Base-by-base conservation (phyloP, 2,329 filamentous ascomycete species). In the Hirsutella rhossiliensis region DNA sequence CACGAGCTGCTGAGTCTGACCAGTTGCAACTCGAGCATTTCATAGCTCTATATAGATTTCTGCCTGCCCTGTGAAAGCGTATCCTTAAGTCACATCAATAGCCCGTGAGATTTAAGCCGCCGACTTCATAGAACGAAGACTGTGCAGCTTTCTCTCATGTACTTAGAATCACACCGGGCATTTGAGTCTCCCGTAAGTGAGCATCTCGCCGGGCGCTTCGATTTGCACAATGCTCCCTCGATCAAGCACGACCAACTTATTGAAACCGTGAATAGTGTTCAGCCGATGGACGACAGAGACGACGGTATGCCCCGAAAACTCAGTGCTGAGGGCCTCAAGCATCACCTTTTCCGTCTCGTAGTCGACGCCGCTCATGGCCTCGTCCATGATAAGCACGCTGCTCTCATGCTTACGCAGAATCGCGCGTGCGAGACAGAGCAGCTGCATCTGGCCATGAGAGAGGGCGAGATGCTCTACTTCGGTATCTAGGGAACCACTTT, bases 281-380 rank as follows among this genome's bases (percentile, higher is more conserved):
- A 70, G 50, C 12, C 64, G 58, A 46, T 70, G 67, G 15, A 60
- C 61, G 1, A 69, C 60, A 50, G 63, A 65, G 19, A 69, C 50
- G 15, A 84, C 69, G 0, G 81, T 84, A 49, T 64, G 64, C 9
- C 44, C 49, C 5, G 43, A 48, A 47, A 68, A 65, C 47, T 65
- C 62, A 13, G 51, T 43, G 12, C 50, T 44, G 32, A 67, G 60
- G 3, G 64, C 57, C 38, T 51, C 47, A 48, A 61, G 59, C 58
- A 67, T 65, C 13, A 52, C 44, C 29, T 56, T 51, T 41, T 66
- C 63, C 2, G 63, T 66, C n/a, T 60, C 55, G 20, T 54, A 40
- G 41, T 68, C 65, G 7, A 67, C 59, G 32, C 36, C 46, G 46
- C 49, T 50, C 17, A 59, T 64, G 4, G 62, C 55, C 52, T 68